These are phyloP conservation scores for Leishmania gerbilli DNA, from an alignment of 208 protist species.

Conservation along the genomic window DNA sequence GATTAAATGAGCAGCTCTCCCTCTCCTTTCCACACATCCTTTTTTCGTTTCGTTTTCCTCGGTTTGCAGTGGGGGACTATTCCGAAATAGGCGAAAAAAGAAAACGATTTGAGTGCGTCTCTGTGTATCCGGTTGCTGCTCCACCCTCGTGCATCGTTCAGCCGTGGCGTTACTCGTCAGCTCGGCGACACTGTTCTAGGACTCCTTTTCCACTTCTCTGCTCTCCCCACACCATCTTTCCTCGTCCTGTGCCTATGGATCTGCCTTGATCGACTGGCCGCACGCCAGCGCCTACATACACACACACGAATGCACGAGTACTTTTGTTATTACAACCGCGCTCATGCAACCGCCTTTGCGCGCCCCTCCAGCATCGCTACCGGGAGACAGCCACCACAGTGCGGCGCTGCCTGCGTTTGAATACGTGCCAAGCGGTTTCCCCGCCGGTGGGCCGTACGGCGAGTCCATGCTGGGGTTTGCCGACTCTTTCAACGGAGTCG, in stretches of 20 bases:
- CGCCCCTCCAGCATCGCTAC: not conserved
- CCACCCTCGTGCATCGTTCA: not conserved
- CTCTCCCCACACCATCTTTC: not conserved
- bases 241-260: constrained; percentile 1
- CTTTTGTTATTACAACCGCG: not conserved
- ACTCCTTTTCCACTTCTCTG: constrained; percentile 3
- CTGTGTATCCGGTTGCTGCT: not conserved
- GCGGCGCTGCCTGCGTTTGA: not conserved
- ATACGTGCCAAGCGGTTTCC: constrained; percentile 32
- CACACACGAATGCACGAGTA: not conserved
- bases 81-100: not conserved
- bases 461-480: not conserved
- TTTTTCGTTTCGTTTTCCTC: not conserved
- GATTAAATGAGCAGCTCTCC: not conserved
- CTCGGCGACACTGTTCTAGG: not conserved
- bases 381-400: not conserved
- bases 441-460: not conserved
- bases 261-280: not conserved
- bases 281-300: not conserved
- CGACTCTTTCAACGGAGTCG: not conserved
- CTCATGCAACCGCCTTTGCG: constrained; percentile 3
- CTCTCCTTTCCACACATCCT: not conserved
- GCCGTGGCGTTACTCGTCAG: not conserved
- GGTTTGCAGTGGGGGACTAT: not conserved
- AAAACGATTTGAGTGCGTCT: not conserved